These are phyloP conservation scores for Aureobasidium pullulans DNA, from an alignment of 2,329 filamentous ascomycete genomes.

Conservation along the genomic window DNA sequence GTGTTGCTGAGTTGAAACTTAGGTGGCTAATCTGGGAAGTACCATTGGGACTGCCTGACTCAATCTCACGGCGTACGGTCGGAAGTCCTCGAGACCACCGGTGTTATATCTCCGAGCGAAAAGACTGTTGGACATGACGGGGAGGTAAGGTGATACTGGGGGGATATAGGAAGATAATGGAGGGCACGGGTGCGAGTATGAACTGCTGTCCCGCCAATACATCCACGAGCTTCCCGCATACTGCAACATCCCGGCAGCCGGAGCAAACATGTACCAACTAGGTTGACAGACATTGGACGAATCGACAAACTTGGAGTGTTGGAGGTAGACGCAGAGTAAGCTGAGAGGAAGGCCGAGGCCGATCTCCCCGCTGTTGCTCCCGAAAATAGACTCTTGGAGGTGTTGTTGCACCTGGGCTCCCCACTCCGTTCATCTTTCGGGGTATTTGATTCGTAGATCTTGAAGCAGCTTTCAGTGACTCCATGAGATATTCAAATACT, in stretches of 20 bases:
- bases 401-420: not conserved
- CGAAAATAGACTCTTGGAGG: conserved; percentile 1
- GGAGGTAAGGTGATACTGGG: conserved; percentile 3
- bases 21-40: not conserved
- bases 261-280: conserved; percentile 11
- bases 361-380: conserved; percentile 5
- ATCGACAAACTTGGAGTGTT: not conserved
- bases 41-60: not conserved
- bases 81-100: not conserved
- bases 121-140: not conserved
- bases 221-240: not conserved
- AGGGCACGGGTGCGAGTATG: conserved; percentile 1
- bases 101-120: not conserved
- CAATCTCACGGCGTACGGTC: not conserved
- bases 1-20: not conserved
- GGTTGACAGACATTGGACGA: conserved; percentile 1
- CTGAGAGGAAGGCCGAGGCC: conserved; percentile 3
- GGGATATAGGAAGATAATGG: not conserved
- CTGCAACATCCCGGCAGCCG: conserved; percentile 4
- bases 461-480: not conserved
- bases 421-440: not conserved
- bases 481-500: not conserved
- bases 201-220: conserved; percentile 7
- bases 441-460: not conserved
- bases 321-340: conserved; percentile 5